Base-by-base conservation (phyloP, 2,329 filamentous ascomycete species). In the Stagonosporopsis chrysanthemi region DNA sequence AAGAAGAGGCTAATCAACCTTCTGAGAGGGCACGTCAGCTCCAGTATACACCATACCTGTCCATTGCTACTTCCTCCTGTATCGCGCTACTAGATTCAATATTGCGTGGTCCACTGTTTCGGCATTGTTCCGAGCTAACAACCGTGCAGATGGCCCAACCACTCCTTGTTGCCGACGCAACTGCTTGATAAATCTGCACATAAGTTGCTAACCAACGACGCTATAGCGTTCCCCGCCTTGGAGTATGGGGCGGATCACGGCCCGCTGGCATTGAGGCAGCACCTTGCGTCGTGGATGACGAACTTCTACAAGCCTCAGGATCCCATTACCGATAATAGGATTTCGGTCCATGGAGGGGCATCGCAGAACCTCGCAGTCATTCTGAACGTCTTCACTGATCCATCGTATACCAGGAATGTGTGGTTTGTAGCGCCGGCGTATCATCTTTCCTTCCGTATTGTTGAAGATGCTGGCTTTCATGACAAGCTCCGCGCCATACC, bases 391-490 rank as follows among this genome's bases (percentile, higher is more conserved):
- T 97, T 90, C 70, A 90, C 91, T 0, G 93, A 97, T 73, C 90
- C 91, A 1, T 76, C 81, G 2, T 89, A 88, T 69, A 97, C 93
- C 1, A 81, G 84, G 42, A 86, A 86, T 63, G 82, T 96, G 9
- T 97, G 91, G 90, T 84, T 93, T 76, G 86, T 92, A 1, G 87
- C 89, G 19, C 93, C 93, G 4, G 89, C 89, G 43, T 97, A 96
- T 72, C 90, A 91, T 75, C 81, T 96, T n/a, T 90, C 88, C 0
- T 92, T 90, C 69, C 83, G 88, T n/a, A 90, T 96, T 53, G 92
- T 97, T 69, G 87, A 90, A 56, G 93, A 97, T 75, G 88, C 5
- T 90, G 91, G 58, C 1, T 92, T 96, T 64, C 80, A 81, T 4
- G 84, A 83, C 3, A 84, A 87, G 33, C 71, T 96, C 70, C 83